Evolutionary conservation across 371 early-diverging fungal species (phyloP).

Genomic region (Rhizomucor pusillus): DNA sequence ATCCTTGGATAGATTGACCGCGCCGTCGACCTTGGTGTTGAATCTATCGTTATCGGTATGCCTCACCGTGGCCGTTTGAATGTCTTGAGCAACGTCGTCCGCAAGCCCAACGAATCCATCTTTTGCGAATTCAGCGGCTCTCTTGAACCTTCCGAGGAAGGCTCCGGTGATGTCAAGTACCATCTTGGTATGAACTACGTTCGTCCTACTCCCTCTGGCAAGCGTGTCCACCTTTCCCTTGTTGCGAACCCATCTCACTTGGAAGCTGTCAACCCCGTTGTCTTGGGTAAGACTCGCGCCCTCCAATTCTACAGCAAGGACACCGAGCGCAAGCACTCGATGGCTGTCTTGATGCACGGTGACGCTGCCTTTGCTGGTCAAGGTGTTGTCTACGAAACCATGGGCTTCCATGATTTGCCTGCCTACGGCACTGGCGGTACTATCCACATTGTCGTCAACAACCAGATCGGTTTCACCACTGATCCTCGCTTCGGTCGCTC

Average conservation of each 20-base stretch:
- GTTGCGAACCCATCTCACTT: constrained; percentile 98
- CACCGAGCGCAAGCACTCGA: constrained; percentile 71
- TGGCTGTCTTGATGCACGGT: constrained; percentile 95
- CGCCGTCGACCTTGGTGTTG: constrained; percentile 91
- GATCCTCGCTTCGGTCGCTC: constrained; percentile 94
- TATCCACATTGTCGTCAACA: constrained; percentile 96
- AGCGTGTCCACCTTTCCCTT: constrained; percentile 92
- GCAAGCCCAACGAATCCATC: constrained; percentile 96
- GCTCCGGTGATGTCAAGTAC: constrained; percentile 98
- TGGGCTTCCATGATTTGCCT: constrained; percentile 94
- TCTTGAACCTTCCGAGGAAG: constrained; percentile 78
- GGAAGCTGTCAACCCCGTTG: constrained; percentile 98
- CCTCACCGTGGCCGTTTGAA: constrained; percentile 98
- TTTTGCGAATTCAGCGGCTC: constrained; percentile 94
- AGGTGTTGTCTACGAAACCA: constrained; percentile 96
- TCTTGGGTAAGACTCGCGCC: constrained; percentile 94
- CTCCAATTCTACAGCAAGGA: constrained; percentile 92
- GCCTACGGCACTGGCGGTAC: constrained; percentile 96
- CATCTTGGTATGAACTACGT: constrained; percentile 97
- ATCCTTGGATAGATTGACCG: constrained; percentile 72
- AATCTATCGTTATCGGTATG: constrained; percentile 96
- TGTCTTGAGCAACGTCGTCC: constrained; percentile 95
- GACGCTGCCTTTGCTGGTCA: constrained; percentile 98
- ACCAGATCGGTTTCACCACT: constrained; percentile 98
- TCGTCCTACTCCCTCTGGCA: constrained; percentile 94